phyloP scores from a whole-genome alignment of 306 rosid species.

The Gastrolobium villosum region DNA sequence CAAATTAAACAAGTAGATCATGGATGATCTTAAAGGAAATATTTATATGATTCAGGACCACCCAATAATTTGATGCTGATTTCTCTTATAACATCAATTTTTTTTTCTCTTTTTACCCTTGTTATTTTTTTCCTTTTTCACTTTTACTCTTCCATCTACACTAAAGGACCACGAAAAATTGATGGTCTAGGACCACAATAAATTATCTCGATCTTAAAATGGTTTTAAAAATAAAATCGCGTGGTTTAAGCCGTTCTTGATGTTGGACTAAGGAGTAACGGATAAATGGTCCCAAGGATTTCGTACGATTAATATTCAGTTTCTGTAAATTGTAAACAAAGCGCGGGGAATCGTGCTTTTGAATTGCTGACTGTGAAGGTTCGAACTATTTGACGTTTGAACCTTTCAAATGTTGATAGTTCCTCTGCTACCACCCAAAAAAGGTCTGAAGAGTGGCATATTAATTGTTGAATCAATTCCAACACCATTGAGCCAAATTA shows the following conservation, averaged over 20 bases:
- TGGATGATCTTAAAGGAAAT: conserved; percentile 4
- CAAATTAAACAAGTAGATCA: not conserved
- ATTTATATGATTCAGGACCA: too few species aligned
- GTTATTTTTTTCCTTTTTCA: too few species aligned
- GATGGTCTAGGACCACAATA: too few species aligned
- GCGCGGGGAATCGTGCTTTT: not conserved
- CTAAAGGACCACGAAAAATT: too few species aligned
- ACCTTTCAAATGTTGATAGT: conserved; percentile 34
- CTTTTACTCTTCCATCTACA: too few species aligned
- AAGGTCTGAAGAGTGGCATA: conserved; percentile 1
- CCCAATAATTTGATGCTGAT: too few species aligned
- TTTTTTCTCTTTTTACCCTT: too few species aligned
- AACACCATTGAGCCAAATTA: not conserved
- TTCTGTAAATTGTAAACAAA: conserved; percentile 1
- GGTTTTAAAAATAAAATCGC: conserved; percentile 19
- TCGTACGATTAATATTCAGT: not conserved
- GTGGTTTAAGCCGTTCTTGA: not conserved
- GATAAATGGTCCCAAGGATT: not conserved
- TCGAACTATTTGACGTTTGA: conserved; percentile 17
- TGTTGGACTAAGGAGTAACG: conserved; percentile 2
- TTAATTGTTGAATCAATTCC: not conserved
- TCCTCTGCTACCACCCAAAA: conserved; percentile 27
- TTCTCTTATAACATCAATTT: too few species aligned
- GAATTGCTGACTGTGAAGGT: conserved; percentile 24
- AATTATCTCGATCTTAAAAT: conserved; percentile 14